Conservation (phyloP, 2,329 filamentous ascomycete species). For the Gliomastix tumulicola region DNA sequence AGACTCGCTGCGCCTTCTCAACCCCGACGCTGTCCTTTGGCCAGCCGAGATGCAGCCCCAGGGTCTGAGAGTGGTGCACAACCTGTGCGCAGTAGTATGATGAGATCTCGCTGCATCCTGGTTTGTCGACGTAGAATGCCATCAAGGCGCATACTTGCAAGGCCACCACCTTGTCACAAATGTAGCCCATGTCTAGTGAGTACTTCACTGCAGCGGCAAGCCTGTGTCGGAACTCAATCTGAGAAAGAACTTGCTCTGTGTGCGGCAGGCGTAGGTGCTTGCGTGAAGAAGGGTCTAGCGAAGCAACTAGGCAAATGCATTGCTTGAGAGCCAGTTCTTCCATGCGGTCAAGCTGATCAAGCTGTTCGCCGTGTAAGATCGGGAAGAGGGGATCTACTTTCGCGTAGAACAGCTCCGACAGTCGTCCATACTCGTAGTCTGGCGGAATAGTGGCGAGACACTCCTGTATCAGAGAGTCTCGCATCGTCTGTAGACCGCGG, state of each 20-base stretch:
- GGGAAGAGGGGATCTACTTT: conserved; percentile 12
- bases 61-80: conserved; percentile 10
- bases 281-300: conserved; percentile 8
- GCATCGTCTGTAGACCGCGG: neutral
- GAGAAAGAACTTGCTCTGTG: conserved; percentile 4
- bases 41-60: conserved; percentile 13
- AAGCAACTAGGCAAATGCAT: conserved; percentile 11
- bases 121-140: conserved; percentile 8
- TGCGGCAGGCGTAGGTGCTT: conserved; percentile 8
- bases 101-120: conserved; percentile 8
- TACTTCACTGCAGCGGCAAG: conserved; percentile 8
- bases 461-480: conserved; percentile 3
- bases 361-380: conserved; percentile 8
- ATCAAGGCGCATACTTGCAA: conserved; percentile 8
- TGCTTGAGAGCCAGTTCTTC: conserved; percentile 10
- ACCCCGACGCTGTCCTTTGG: conserved; percentile 8
- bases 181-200: conserved; percentile 8
- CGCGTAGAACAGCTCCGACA: conserved; percentile 7
- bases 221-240: conserved; percentile 6
- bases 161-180: conserved; percentile 7
- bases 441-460: conserved; percentile 6
- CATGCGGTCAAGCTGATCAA: conserved; percentile 4
- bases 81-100: conserved; percentile 10
- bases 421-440: conserved; percentile 3
- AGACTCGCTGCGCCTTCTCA: conserved; percentile 8